These are phyloP conservation scores for Rhamnella rubrinervis DNA, from an alignment of 331 rosid species.

Conservation along the genomic window DNA sequence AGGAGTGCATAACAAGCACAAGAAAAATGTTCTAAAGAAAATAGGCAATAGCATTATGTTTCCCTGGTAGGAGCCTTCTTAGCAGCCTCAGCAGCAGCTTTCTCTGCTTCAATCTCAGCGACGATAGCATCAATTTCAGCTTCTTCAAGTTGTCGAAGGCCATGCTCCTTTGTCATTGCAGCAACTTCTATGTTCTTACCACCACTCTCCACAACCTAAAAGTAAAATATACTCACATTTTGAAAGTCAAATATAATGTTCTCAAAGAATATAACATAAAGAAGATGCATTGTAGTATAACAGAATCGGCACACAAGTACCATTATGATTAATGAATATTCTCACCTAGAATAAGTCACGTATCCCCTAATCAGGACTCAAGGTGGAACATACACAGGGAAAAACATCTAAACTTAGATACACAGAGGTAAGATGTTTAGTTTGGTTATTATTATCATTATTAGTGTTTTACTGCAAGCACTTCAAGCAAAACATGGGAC, in stretches of 20 bases:
- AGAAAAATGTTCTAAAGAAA: conserved; percentile 7
- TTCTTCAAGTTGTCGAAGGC: conserved; percentile 88
- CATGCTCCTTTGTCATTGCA: conserved; percentile 85
- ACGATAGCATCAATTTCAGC: conserved; percentile 93
- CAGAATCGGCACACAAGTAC: too few relatives aligned
- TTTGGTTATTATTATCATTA: background rate
- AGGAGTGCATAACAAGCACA: conserved; percentile 3
- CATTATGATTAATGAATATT: background rate
- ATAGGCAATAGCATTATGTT: conserved; percentile 42
- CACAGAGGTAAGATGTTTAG: background rate
- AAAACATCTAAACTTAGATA: background rate
- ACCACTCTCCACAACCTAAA: conserved; percentile 96
- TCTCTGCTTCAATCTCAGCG: conserved; percentile 93
- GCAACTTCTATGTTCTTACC: conserved; percentile 98
- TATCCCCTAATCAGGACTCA: background rate
- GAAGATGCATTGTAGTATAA: background rate
- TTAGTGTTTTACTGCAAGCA: background rate
- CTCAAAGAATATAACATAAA: background rate
- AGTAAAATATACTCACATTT: conserved; percentile 16
- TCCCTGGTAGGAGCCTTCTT: conserved; percentile 90
- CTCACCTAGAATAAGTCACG: background rate
- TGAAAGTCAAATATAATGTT: conserved; percentile 1
- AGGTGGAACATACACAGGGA: background rate
- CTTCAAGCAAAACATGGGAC: too few relatives aligned
- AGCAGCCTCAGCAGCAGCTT: conserved; percentile 97